Conservation (phyloP, 225 moss, liverwort and hornwort species). For the Thuidium tamariscinum region DNA sequence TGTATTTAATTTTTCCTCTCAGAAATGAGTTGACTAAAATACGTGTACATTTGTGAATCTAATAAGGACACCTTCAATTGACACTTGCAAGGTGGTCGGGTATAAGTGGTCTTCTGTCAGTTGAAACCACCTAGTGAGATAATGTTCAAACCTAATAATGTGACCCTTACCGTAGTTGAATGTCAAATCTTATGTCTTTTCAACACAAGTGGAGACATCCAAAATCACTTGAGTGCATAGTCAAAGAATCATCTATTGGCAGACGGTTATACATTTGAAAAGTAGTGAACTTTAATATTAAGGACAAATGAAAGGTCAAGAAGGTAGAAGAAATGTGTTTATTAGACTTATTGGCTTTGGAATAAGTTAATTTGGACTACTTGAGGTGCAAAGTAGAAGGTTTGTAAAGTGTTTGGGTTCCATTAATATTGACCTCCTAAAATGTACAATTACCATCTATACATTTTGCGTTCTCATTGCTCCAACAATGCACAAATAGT, state of each 20-base stretch:
- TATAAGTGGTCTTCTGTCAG: accelerated
- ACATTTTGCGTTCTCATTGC: no score
- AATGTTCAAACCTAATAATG: accelerated
- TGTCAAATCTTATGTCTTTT: neutral
- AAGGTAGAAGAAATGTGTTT: neutral
- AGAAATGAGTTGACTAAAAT: neutral
- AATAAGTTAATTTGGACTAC: accelerated
- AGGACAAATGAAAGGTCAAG: accelerated
- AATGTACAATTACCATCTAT: neutral
- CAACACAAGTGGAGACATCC: accelerated
- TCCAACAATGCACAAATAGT: neutral
- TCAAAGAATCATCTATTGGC: accelerated
- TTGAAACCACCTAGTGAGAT: accelerated
- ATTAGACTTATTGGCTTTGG: neutral
- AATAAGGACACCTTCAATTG: neutral
- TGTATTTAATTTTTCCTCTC: accelerated
- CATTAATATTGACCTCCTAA: accelerated
- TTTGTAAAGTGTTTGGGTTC: no score
- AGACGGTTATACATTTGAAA: accelerated
- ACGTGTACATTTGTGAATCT: neutral
- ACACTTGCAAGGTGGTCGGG: accelerated
- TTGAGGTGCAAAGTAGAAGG: neutral
- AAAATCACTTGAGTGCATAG: no score
- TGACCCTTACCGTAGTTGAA: no score
- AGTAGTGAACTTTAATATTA: accelerated